A percentile compares a stretch with the other conserved stretches of the same genome.
These are phyloP conservation scores for Eremothecium gossypii DNA, from an alignment of 1,139 yeast genomes.

Conservation along the genomic window DNA sequence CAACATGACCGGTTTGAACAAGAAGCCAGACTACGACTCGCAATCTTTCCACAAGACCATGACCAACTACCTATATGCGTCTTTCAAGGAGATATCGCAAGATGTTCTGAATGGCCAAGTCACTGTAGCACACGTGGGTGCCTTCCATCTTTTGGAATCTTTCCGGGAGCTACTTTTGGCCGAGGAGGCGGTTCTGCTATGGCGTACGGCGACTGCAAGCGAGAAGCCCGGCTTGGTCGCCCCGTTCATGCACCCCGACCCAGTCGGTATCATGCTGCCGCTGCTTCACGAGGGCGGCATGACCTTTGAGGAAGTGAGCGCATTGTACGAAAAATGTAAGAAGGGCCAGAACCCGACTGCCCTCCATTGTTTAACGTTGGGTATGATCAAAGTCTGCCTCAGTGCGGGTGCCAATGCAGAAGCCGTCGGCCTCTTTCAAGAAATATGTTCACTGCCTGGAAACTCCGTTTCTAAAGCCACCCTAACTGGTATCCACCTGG, in stretches of 20 bases:
- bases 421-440: constrained; percentile 43
- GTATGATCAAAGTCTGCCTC: constrained; percentile 54
- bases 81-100: constrained; percentile 41
- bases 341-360: constrained; percentile 25
- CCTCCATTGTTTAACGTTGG: constrained; percentile 43
- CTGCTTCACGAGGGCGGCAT: constrained; percentile 55
- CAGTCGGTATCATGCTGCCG: constrained; percentile 65
- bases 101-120: constrained; percentile 37
- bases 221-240: constrained; percentile 23
- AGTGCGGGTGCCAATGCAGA: constrained; percentile 41
- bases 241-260: constrained; percentile 41
- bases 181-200: constrained; percentile 44
- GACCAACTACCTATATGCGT: constrained; percentile 37
- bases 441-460: constrained; percentile 34
- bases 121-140: constrained; percentile 41
- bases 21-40: constrained; percentile 47
- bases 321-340: constrained; percentile 37
- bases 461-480: constrained; percentile 34
- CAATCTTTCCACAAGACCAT: constrained; percentile 42
- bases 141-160: constrained; percentile 50
- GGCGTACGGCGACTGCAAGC: constrained; percentile 38
- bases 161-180: constrained; percentile 45
- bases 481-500: constrained; percentile 58
- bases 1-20: constrained; percentile 40
- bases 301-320: constrained; percentile 50